These are phyloP conservation scores for Blastobotrys elegans DNA, from an alignment of 1,139 yeast species.

Conservation along the genomic window DNA sequence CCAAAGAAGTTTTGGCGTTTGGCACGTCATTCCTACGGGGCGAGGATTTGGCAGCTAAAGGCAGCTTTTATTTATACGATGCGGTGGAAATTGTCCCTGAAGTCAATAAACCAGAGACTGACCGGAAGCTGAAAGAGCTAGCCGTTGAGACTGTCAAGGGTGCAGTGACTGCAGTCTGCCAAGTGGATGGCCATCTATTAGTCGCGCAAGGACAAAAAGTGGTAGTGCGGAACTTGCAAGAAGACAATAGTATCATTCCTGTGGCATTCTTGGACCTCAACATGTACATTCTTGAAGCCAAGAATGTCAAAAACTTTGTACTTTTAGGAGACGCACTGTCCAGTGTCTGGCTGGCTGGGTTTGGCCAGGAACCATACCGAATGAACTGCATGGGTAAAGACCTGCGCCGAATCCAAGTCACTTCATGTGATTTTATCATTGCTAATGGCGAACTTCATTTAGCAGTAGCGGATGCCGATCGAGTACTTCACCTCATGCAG, in stretches of 20 bases:
- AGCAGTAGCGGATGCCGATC: constrained; percentile 64
- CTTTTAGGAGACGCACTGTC: constrained; percentile 77
- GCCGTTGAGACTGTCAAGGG: constrained; percentile 77
- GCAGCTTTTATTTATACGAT: constrained; percentile 70
- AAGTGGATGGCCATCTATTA: constrained; percentile 77
- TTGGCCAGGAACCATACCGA: constrained; percentile 88
- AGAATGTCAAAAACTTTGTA: constrained; percentile 75
- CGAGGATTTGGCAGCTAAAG: constrained; percentile 81
- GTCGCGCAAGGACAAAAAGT: constrained; percentile 84
- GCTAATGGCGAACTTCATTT: constrained; percentile 65
- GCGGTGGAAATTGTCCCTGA: constrained; percentile 85
- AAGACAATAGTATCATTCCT: constrained; percentile 76
- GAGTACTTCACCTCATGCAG: constrained; percentile 68
- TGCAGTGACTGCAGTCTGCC: constrained; percentile 74
- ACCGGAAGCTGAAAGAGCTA: constrained; percentile 71
- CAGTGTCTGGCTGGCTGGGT: constrained; percentile 80
- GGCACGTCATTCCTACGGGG: constrained; percentile 77
- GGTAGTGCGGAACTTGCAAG: constrained; percentile 74
- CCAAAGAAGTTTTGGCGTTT: constrained; percentile 64
- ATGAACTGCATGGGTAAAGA: constrained; percentile 79
- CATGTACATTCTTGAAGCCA: constrained; percentile 72
- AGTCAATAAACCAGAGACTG: constrained; percentile 81
- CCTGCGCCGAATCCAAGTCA: constrained; percentile 54
- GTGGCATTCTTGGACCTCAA: constrained; percentile 90
- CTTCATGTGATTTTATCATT: constrained; percentile 63